Evolutionary conservation across 345 rosid genomes (phyloP), one percentile per base, ranked within the genome.

Genomic region (Syzygium jambos): DNA sequence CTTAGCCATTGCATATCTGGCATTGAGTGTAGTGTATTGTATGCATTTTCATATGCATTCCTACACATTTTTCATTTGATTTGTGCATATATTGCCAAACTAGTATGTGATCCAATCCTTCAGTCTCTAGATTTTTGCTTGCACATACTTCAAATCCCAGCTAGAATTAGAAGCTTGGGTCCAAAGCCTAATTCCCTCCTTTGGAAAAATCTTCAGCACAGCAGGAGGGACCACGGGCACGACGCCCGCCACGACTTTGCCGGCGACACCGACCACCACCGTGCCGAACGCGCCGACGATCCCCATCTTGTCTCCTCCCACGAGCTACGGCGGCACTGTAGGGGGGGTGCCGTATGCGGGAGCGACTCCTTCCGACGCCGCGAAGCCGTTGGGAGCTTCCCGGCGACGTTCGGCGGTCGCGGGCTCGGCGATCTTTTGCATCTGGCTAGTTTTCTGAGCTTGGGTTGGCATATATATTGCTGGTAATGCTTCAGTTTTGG

Each of bases 181-280:
- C 8, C 29, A 9, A 25, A 25, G 65, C 9, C 59, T 55, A 38
- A 73, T 38, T 38, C 12, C 21, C 25, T 43, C 82, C 27, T 73
- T 73, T 1, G 82, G 82, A 73, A 38, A 73, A 34, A 77, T 15
- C n/a, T 73, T 54, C 87, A 86, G 87, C 65, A 52, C 87, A 77
- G 87, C 87, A 30, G 87, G 87, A 73, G 87, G 87, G 84, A 77
- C 52, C 54, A 2, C 87, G 4, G 14, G 78, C 22, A 77, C 85
- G 11, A 46, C 65, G 38, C 85, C 87, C 4, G 25, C 59, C 61
- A 73, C 85, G 19, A 51, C 56, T 65, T 41, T 56, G 46, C 53
- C 82, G 17, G 59, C 54, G 19, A n/a, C 17, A 7, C 87, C 87
- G 21, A 86, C 87, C 56, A 86, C 87, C 5, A 22, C 7, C 29